Evolutionary conservation across 208 protist species (phyloP).

Genomic region (Borovskyia barvae): DNA sequence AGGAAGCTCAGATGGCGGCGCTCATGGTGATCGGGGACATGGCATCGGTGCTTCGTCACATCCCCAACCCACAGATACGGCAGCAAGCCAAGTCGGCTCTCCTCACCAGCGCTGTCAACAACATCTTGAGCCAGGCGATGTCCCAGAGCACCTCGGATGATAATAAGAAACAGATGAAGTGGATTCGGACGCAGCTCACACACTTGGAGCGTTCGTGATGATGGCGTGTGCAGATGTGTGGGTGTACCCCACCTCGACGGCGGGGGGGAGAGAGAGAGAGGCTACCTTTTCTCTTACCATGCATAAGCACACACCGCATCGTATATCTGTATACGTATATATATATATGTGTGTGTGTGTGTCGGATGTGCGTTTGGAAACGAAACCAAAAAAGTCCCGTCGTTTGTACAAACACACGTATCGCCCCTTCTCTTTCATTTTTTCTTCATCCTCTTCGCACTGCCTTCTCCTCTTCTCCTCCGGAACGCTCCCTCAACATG

Average conservation of each 20-base stretch:
- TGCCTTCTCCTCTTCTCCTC: neutral
- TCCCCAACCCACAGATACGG: slow-evolving; percentile 37
- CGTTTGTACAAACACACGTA: neutral
- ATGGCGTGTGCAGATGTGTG: neutral
- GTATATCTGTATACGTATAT: neutral
- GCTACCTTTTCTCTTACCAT: neutral
- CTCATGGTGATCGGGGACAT: slow-evolving; percentile 84
- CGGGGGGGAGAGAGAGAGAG: neutral
- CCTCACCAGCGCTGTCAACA: slow-evolving; percentile 32
- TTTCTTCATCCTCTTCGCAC: neutral
- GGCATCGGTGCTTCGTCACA: slow-evolving; percentile 64
- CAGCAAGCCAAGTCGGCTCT: slow-evolving; percentile 66
- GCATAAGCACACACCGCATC: no score
- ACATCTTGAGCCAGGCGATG: slow-evolving; percentile 31
- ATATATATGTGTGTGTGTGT: neutral
- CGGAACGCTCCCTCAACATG: no score
- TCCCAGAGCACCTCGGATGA: slow-evolving; percentile 27
- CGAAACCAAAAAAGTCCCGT: no score
- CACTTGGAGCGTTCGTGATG: slow-evolving; percentile 37
- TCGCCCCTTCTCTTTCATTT: neutral
- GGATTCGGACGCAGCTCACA: slow-evolving; percentile 60
- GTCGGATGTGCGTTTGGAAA: neutral
- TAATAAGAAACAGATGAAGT: slow-evolving; percentile 59
- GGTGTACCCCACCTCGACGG: neutral
- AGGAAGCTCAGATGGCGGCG: slow-evolving; percentile 57